Conservation (phyloP, 2,329 filamentous ascomycete genomes). For the Clonostachys sp. region DNA sequence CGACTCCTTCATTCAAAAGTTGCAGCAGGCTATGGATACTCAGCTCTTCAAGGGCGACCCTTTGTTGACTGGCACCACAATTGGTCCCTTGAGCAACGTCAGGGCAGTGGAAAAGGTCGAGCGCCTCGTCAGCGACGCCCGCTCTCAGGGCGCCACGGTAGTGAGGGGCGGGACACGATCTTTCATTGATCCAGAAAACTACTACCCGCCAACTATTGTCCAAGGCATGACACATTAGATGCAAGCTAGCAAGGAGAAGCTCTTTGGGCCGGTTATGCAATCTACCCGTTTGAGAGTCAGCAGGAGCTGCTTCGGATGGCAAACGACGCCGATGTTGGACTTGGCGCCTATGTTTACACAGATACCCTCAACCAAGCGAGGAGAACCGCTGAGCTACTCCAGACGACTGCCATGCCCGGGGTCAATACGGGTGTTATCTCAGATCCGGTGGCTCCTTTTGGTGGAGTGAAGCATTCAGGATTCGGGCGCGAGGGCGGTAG, state of each 20-base stretch:
- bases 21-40: constrained; percentile 65
- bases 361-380: constrained; percentile 35
- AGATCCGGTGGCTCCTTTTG: constrained; percentile 3
- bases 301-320: constrained; percentile 81
- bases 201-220: constrained; percentile 65
- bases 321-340: constrained; percentile 77
- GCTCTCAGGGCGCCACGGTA: neutral
- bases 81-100: constrained; percentile 54
- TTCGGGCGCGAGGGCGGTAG: constrained; percentile 2
- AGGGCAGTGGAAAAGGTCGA: constrained; percentile 3
- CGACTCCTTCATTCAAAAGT: constrained; percentile 51
- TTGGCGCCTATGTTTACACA: constrained; percentile 92
- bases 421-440: constrained; percentile 36
- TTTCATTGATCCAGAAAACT: no score
- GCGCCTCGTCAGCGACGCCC: neutral
- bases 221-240: constrained; percentile 60
- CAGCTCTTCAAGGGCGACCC: constrained; percentile 12
- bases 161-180: neutral
- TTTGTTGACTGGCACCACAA: constrained; percentile 45
- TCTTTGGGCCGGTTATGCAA: constrained; percentile 89
- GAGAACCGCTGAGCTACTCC: constrained; percentile 40
- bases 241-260: constrained; percentile 82
- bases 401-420: constrained; percentile 63
- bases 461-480: constrained; percentile 6
- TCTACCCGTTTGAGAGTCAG: constrained; percentile 86